Evolutionary conservation across 257 asterid species (phyloP), one percentile per base, ranked within the genome.

Genomic region (Scutellaria baicalensis): DNA sequence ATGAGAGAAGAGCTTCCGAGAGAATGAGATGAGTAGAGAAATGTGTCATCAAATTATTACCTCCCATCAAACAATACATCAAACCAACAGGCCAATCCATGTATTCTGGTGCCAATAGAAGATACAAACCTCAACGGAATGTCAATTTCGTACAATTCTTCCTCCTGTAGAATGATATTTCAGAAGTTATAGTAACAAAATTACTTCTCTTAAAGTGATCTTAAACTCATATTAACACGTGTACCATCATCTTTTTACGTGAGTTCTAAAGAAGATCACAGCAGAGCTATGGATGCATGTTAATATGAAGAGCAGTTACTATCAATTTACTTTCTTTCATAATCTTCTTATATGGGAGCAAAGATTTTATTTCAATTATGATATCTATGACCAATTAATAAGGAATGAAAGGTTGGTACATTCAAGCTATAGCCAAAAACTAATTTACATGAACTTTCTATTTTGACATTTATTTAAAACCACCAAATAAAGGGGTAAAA

Each of bases 61-160:
- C 98, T 94, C 70, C 99, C 99, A 42, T 94, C 76, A 75, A 94
- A 94, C 71, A 94, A 71, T 23, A 94, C 99, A 18, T 94, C 99
- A 70, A 94, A 94, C 99, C 99, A 94, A 82, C 99, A 94, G 16
- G 99, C 99, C 75, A 94, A 74, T 64, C 99, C 99, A 65, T 94
- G 98, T 73, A 94, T 78, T 83, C 98, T 85, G 73, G 99, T 75
- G 72, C 98, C 96, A 68, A 87, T 80, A 11, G 97, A 68, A 59
- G 99, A 81, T 42, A 78, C 70, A 50, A 89, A 94, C 57, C 71
- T 91, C 79, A 94, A 72, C 5, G 99, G 99, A 74, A 94, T 76
- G 61, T 94, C 93, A 59, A 94, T 82, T 77, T 94, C 98, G 56
- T 89, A 94, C 55, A 94, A 73, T 6, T 94, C 99, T 79, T 94